A percentile compares a stretch with the other conserved stretches of the same genome.
Evolutionary conservation across 257 asterid genomes (phyloP).

Genomic region (Rehmannia glutinosa): DNA sequence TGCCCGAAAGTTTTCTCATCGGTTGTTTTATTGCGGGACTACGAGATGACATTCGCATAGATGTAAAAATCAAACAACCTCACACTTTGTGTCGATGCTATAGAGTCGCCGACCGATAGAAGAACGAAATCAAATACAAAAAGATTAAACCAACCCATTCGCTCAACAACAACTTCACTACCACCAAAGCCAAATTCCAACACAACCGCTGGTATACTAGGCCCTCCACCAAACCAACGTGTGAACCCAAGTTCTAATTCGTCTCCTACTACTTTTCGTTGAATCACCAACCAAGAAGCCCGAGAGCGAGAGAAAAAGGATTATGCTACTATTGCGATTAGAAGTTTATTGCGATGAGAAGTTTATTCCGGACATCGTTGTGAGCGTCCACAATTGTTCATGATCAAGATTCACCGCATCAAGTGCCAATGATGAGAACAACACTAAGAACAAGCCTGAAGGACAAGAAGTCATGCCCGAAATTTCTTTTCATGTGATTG

Average conservation of each 20-base stretch:
- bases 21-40: not conserved
- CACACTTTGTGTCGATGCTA: too few species aligned
- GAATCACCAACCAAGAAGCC: constrained; percentile 3
- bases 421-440: too few species aligned
- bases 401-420: not conserved
- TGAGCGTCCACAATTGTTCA: not conserved
- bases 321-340: constrained; percentile 2
- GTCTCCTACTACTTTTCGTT: not conserved
- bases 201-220: not conserved
- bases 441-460: not conserved
- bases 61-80: not conserved
- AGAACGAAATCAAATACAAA: too few species aligned
- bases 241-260: not conserved
- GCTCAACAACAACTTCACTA: too few species aligned
- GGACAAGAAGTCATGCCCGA: not conserved
- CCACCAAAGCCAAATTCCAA: too few species aligned
- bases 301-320: not conserved
- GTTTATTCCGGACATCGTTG: not conserved
- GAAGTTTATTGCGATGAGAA: not conserved
- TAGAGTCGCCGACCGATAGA: too few species aligned
- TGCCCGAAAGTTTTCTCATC: not conserved
- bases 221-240: not conserved
- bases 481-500: not conserved
- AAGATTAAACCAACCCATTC: too few species aligned
- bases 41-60: not conserved